phyloP scores from a whole-genome alignment of 2,329 filamentous ascomycete species.

The Atkinsonella texensis region DNA sequence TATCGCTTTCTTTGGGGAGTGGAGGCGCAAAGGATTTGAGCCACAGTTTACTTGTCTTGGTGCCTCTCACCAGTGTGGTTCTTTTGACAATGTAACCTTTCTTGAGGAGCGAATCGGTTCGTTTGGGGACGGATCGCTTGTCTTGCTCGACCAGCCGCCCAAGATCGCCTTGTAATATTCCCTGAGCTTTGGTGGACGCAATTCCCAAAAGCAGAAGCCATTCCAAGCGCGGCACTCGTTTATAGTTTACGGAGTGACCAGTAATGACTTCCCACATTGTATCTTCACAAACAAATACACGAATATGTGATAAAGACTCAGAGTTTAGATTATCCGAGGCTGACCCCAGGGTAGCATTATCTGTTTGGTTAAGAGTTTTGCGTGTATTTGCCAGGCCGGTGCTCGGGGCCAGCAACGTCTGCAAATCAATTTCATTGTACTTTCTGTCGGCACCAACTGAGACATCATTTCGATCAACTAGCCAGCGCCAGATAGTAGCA shows the following conservation, averaged over 20 bases:
- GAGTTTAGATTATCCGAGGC: not conserved
- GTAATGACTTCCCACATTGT: constrained; percentile 48
- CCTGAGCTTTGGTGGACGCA: constrained; percentile 38
- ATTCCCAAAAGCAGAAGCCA: constrained; percentile 48
- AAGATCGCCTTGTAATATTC: constrained; percentile 50
- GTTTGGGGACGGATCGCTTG: constrained; percentile 49
- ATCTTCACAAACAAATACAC: constrained; percentile 39
- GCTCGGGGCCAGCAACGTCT: constrained; percentile 14
- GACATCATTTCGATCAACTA: constrained; percentile 22
- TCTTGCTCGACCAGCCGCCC: constrained; percentile 47
- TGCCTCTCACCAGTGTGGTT: constrained; percentile 43
- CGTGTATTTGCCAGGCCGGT: not conserved
- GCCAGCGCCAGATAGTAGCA: constrained; percentile 25
- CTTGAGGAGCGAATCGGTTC: constrained; percentile 44
- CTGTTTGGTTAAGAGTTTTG: not conserved
- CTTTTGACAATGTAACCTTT: constrained; percentile 53
- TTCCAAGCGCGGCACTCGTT: constrained; percentile 44
- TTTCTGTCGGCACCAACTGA: constrained; percentile 21
- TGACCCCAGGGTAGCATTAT: not conserved
- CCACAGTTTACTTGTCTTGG: constrained; percentile 52
- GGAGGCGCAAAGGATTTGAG: constrained; percentile 41
- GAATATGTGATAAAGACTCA: not conserved
- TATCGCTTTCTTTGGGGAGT: constrained; percentile 22
- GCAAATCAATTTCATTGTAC: constrained; percentile 27
- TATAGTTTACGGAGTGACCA: constrained; percentile 46